Base-by-base conservation (phyloP, 2,329 filamentous ascomycete species). In the Scedosporium minutisporum region DNA sequence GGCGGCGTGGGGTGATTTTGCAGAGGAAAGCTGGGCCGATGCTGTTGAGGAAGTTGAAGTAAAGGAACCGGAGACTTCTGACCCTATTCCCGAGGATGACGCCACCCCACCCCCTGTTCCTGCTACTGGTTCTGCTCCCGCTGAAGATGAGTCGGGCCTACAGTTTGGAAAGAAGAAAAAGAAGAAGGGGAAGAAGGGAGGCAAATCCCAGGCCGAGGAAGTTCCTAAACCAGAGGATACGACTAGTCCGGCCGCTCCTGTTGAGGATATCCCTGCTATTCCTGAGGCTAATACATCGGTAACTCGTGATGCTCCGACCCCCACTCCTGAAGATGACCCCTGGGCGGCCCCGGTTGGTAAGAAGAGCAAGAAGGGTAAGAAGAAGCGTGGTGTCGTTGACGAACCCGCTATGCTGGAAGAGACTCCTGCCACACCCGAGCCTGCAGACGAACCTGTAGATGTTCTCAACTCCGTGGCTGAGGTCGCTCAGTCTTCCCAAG, bases 281-380 rank as follows among this genome's bases (percentile, higher is more conserved):
- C 27, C 29, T 9, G 42, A 61, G 10, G 42, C 46, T 46, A 46
- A 61, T 33, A 16, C 27, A 2, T 12, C 27, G 21, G 33, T 25
- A 12, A 16, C 33, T 23, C 33, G 14, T 23, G 57, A 29, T 38
- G 21, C 14, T 18, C 33, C 16, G 21, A 63, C 61, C 16, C 62
- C 66, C 33, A 12, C 38, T n/a, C 51, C 63, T 3, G 25, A 64
- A 63, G 44, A 60, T 18, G 38, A 46, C 14, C 23, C 42, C 16
- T 25, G 9, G 58, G 7, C 6, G 10, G 38, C 58, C 21, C 58
- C 21, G 16, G 38, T 23, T 23, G 62, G 63, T 27, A 72, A 71
- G 58, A 72, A 72, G 62, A 68, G 66, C 61, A 72, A 71, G 64
- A 75, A 74, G 63, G 73, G 72, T 63, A 72, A 72, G 64, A 71